Evolutionary conservation across 2,329 filamentous ascomycete genomes (phyloP).

Genomic region (Diaporthe citri): DNA sequence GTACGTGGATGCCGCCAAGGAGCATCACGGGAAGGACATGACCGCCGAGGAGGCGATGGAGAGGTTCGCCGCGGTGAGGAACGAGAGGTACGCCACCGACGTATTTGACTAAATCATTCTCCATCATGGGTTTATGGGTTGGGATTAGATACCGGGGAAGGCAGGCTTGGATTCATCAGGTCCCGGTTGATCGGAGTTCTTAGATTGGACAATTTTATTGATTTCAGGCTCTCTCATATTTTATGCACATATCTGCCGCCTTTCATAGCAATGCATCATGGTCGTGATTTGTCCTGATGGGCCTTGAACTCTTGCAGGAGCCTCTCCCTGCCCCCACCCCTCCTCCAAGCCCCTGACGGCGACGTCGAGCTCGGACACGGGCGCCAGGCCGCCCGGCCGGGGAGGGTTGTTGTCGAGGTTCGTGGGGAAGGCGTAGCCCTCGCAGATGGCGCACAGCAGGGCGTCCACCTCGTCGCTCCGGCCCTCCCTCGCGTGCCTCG

Average conservation of each 20-base stretch:
- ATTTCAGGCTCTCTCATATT: background rate
- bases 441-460: conserved; percentile 63
- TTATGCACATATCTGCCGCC: background rate
- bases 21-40: conserved; percentile 45
- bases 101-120: conserved; percentile 64
- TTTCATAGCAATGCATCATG: background rate
- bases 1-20: conserved; percentile 49
- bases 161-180: background rate
- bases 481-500: conserved; percentile 51
- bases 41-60: conserved; percentile 47
- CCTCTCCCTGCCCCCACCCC: conserved; percentile 53
- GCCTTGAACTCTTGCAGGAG: conserved; percentile 56
- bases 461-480: conserved; percentile 57
- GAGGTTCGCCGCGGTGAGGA: conserved; percentile 64
- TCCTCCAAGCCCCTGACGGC: conserved; percentile 58
- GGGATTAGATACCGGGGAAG: background rate
- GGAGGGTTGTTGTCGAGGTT: conserved; percentile 71
- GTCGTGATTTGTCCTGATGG: conserved; percentile 9
- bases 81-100: conserved; percentile 70
- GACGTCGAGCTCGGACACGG: conserved; percentile 69
- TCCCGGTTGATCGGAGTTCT: background rate
- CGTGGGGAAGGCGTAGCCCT: conserved; percentile 73
- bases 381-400: conserved; percentile 69
- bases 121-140: background rate
- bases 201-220: background rate